Evolutionary conservation across 768 basidiomycete genomes (phyloP), one percentile per base, ranked within the genome.

Genomic region (Russula emetica): DNA sequence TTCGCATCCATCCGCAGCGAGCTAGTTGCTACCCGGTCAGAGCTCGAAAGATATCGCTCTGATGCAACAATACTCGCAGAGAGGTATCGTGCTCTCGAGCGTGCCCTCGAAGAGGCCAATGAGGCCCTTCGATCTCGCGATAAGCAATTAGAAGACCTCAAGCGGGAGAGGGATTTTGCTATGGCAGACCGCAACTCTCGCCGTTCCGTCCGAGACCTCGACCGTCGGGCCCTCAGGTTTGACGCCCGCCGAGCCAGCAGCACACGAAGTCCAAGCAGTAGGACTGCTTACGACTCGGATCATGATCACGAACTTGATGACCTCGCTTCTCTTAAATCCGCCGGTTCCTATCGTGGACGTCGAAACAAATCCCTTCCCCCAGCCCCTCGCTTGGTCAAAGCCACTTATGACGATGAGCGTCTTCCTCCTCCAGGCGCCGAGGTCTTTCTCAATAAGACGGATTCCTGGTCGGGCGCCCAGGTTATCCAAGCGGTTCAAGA

Each of bases 401-500:
- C 72, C 51, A 49, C 69, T 64, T 69, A 70, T 47, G 78, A 83
- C 34, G 86, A 90, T 73, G 81, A 83, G 49, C 78, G 77, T 13
- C 38, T 18, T 18, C 86, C 85, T 14, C 82, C 84, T 38, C 83
- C 82, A 62, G 82, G 84, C 70, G 73, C 78, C 60, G 90, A 90
- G 71, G 77, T 79, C 24, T 90, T 85, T 73, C 79, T 90, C 76
- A 88, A 87, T 18, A 85, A 88, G 64, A 85, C 83, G 36, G 89
- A 91, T 73, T 70, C 73, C 34, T 88, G 85, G 86, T 88, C 88
- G 2, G 89, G 89, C 14, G 84, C 87, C 1, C 87, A 90, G 71
- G 80, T 91, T 71, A 81, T 91, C 54, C 88, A 91, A 71, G 85
- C 87, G 3, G 84, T 91, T 16, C 85, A 87, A 66, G 89, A 91